Base-by-base conservation (phyloP, 495 filamentous ascomycete species). In the Aspergillus carlsbadensis region DNA sequence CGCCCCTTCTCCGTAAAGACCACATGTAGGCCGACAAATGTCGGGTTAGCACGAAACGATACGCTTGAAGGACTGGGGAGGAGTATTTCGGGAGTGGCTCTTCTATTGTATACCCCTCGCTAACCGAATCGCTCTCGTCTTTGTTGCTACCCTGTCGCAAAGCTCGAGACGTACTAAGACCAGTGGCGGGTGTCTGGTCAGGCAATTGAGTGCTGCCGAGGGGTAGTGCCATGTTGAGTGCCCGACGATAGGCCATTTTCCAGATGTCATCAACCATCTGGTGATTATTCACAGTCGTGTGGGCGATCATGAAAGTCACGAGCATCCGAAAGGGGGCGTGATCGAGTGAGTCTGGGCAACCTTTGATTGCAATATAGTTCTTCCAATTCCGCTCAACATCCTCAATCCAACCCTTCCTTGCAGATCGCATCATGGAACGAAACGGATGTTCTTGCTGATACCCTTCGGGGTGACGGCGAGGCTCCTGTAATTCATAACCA, bases 261-360 rank as follows among this genome's bases (percentile, higher is more conserved):
- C 90, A 95, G 36, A 78, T 87, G 54, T 80, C 65, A 45, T 81
- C 79, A 22, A 92, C 83, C 41, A 81, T 78, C 21, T 80, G 71
- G 54, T 80, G 78, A 31, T 87, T 74, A 8, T 71, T 63, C 18
- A 82, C 81, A 33, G 76, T 70, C 20, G 81, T 67, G 63, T 88
- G 77, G 5, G 81, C 72, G 2, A 75, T 65, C 87, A 94, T 92
- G 22, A 91, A 67, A 8, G 84, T 78, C 48, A 78, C 77, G 11
- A 93, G 68, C 42, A 92, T 71, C 10, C 69, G 65, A 36, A 89
- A 65, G 1, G 89, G 86, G 3, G 72, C 59, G 8, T 54, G 41
- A 22, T 57, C 74, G 29, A 29, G 52, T 44, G 49, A 65, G 54
- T 57, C 70, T 33, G 70, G 65, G 45, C 77, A 68, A 14, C 74